Conservation (phyloP, 495 filamentous ascomycete species). For the Gamarada debralockiae region DNA sequence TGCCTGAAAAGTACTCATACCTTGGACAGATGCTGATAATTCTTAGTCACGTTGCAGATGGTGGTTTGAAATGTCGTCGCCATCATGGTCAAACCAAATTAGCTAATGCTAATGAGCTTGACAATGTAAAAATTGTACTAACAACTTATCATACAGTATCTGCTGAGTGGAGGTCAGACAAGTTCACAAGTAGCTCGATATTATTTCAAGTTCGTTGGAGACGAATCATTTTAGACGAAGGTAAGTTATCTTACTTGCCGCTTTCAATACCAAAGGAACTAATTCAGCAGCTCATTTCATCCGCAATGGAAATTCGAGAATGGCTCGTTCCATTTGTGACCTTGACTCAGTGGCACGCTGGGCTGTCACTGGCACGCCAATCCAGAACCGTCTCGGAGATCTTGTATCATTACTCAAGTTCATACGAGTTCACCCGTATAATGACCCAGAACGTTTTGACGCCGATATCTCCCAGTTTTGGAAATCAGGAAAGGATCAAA, state of each 20-base stretch:
- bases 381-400: constrained; percentile 39
- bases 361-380: constrained; percentile 42
- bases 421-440: constrained; percentile 34
- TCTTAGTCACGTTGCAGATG: constrained; percentile 26
- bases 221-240: constrained; percentile 45
- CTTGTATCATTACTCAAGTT: constrained; percentile 36
- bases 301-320: constrained; percentile 31
- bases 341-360: constrained; percentile 33
- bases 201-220: constrained; percentile 33
- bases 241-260: constrained; percentile 24
- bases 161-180: constrained; percentile 27
- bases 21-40: not conserved
- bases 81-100: constrained; percentile 31
- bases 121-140: constrained; percentile 26
- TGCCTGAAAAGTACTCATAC: not conserved
- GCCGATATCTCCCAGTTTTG: constrained; percentile 23
- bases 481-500: not conserved
- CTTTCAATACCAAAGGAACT: too few relatives aligned
- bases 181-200: constrained; percentile 7
- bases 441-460: constrained; percentile 31
- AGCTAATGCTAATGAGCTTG: constrained; percentile 5
- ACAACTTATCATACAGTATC: constrained; percentile 39
- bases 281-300: constrained; percentile 38
- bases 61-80: constrained; percentile 23
- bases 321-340: constrained; percentile 31